phyloP scores from a whole-genome alignment of 129 eudicot genomes.

The Tagetes erecta region DNA sequence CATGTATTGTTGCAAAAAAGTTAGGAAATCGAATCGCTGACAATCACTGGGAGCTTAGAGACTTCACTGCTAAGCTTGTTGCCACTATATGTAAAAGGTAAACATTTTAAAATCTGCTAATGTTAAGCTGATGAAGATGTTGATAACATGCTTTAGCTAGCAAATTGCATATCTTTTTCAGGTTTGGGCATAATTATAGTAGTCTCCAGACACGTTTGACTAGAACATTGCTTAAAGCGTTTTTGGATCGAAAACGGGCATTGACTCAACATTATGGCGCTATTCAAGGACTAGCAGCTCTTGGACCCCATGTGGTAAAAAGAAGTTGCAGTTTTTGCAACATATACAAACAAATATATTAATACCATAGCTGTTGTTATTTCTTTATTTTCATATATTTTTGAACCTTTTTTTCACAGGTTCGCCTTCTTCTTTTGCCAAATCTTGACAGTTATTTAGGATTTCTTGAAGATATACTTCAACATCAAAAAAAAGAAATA shows the following conservation, averaged over 20 bases:
- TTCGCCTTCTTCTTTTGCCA: conserved; percentile 57
- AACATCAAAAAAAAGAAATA: conserved; percentile 65
- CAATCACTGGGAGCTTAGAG: conserved; percentile 74
- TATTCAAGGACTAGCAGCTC: conserved; percentile 79
- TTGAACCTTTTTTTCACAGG: conserved; percentile 45
- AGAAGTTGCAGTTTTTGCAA: neutral
- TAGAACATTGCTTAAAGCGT: conserved; percentile 58
- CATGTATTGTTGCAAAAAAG: conserved; percentile 61
- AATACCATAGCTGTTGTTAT: neutral
- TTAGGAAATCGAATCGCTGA: conserved; percentile 65
- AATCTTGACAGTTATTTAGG: conserved; percentile 53
- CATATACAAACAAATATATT: neutral
- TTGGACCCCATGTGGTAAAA: conserved; percentile 69
- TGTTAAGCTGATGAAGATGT: conserved; percentile 13
- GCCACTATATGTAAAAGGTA: conserved; percentile 67
- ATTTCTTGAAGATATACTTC: conserved; percentile 66
- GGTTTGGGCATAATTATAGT: conserved; percentile 68
- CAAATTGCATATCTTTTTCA: conserved; percentile 32
- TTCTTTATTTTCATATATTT: conserved; percentile 8
- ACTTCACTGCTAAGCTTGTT: conserved; percentile 62
- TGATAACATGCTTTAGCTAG: neutral
- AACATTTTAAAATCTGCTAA: conserved; percentile 1
- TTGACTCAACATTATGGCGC: conserved; percentile 86
- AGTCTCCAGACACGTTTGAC: conserved; percentile 71
- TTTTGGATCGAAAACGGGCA: conserved; percentile 62